Base-by-base conservation (phyloP, 2,329 filamentous ascomycete genomes). In the Fusarium phyllophilum region DNA sequence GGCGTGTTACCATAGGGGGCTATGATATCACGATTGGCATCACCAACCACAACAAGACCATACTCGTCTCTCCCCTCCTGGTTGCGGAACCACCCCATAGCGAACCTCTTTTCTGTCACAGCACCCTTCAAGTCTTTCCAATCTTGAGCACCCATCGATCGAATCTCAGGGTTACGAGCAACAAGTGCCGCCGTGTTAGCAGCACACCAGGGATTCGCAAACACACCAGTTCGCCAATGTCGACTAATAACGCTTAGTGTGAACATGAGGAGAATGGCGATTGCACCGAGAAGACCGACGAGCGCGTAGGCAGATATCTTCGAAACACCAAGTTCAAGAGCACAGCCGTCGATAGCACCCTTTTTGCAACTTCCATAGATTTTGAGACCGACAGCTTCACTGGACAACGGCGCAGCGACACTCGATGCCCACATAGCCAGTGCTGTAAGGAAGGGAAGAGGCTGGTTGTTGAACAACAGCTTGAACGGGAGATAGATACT, bases 401-500 rank as follows among this genome's bases (percentile, higher is more conserved):
- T 74, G 3, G 75, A 75, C 2, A 77, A 36, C 1, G 75, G 75
- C 1, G 75, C 66, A 13, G 75, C 59, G 4, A 77, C 8, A 17
- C 62, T 57, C 0, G 75, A 77, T 6, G 42, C 57, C 41, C 69
- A 64, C 2, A 70, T 48, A 20, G 62, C 57, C 0, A 77, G 48
- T 10, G 70, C 52, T 0, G 75, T 77, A 6, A 77, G 20, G 22
- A 77, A 76, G 0, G 75, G 73, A 6, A 86, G 71, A 2, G 81
- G 77, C 4, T 84, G 80, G 3, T 81, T 81, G 36, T 80, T 78
- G 4, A 78, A 39, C 1, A 85, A 71, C 1, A 81, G 78, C 36
- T 76, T 68, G n/a, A 84, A 72, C 0, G 84, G 83, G 1, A 78
- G 75, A 1, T 81, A 39, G 13, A 86, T 75, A 14, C 80, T 81